Evolutionary conservation across 345 rosid genomes (phyloP), one percentile per base, ranked within the genome.

Genomic region (Ailanthus altissimus): DNA sequence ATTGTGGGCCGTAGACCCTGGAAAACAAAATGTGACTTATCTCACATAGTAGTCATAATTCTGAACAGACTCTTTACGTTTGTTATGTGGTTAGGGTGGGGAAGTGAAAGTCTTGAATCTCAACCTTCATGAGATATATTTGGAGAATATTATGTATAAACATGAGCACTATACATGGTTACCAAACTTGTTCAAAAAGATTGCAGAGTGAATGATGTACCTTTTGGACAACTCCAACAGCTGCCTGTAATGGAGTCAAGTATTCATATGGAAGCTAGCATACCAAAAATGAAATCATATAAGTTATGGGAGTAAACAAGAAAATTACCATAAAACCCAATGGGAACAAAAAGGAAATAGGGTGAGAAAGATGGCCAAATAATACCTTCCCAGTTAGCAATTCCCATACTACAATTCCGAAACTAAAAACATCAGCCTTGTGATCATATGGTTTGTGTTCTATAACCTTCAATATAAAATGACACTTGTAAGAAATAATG

Each of bases 381-480:
- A 77, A 42, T 84, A 94, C 99, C 99, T 93, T 93, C 76, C 98
- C 98, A 6, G 97, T 92, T 80, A 96, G 77, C 84, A 96, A 70
- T 86, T 96, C 99, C 98, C 99, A 93, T 54, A 96, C 72, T 75
- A 96, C 98, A 60, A 96, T 79, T 38, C 88, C 99, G 40, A 93
- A 96, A 88, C 98, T 96, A 77, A 92, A 96, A 59, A 96, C 88
- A 67, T 96, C 99, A 36, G 98, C 97, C 85, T 92, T 96, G 87
- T 96, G 99, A 85, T 96, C 99, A 84, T 96, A 96, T 67, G 94
- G 97, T 79, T 87, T 93, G 93, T 93, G 98, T 75, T 92, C 98
- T 70, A 96, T 96, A 79, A 96, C 98, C 98, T 95, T 79, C 80
- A 79, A 70, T 56, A 74, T 81, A 84, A 78, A 80, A 89, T 57